These are phyloP conservation scores for Davidsoniella australis DNA, from an alignment of 2,329 filamentous ascomycete genomes.

Conservation along the genomic window DNA sequence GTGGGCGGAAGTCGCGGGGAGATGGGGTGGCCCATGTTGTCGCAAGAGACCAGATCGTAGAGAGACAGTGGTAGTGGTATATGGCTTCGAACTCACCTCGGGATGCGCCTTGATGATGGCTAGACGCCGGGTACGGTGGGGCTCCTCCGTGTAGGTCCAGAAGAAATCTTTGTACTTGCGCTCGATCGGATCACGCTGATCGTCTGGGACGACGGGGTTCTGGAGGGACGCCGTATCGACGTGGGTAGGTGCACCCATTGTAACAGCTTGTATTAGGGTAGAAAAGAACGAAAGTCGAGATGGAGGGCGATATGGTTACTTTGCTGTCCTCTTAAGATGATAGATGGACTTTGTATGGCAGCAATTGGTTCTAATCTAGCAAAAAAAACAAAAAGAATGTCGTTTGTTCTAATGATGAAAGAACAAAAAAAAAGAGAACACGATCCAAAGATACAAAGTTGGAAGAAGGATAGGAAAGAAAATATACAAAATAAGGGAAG, in stretches of 20 bases:
- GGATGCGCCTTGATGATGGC: constrained; percentile 98
- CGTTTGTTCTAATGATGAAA: background rate
- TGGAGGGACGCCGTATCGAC: constrained; percentile 3
- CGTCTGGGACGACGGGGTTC: constrained; percentile 6
- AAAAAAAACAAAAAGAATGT: no score
- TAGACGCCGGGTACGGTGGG: constrained; percentile 74
- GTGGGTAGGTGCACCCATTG: background rate
- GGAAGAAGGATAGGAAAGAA: background rate
- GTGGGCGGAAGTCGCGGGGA: background rate
- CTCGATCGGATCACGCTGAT: constrained; percentile 11
- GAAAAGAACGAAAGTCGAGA: background rate
- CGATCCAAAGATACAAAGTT: background rate
- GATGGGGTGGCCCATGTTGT: background rate
- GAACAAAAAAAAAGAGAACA: background rate
- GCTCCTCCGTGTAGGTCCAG: constrained; percentile 98
- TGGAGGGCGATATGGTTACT: background rate
- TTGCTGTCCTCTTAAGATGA: no score
- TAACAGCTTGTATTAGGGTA: background rate
- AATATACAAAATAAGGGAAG: background rate
- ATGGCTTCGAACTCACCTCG: constrained; percentile 42
- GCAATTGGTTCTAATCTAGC: background rate
- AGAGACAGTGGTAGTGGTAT: constrained; percentile 7
- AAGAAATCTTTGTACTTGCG: constrained; percentile 47
- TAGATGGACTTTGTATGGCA: background rate
- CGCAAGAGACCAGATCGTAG: constrained; percentile 1